A percentile compares a stretch with the other conserved stretches of the same genome.
Conservation (phyloP, 371 early-diverging fungal species). For the Mortierella sp. region DNA sequence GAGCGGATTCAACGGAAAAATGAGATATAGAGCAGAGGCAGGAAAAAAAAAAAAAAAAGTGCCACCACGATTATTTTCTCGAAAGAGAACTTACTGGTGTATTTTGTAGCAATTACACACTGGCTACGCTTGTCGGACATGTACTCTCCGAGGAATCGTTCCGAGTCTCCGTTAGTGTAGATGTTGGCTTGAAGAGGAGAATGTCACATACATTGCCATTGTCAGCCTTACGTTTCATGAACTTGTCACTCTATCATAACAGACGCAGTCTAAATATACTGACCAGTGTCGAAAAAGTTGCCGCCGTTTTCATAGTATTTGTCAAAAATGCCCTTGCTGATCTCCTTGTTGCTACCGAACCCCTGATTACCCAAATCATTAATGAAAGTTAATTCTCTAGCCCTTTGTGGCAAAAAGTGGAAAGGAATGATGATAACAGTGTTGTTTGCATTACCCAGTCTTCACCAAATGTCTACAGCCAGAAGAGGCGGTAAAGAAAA, state of each 20-base stretch:
- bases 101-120: constrained; percentile 61
- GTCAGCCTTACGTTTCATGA: neutral
- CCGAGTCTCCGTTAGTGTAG: constrained; percentile 57
- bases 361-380: constrained; percentile 21
- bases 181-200: constrained; percentile 45
- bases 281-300: constrained; percentile 58
- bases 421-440: no score
- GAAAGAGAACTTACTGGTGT: constrained; percentile 24
- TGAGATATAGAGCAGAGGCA: no score
- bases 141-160: constrained; percentile 57
- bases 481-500: neutral
- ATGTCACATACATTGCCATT: neutral
- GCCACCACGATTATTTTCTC: neutral
- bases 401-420: neutral
- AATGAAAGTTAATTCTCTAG: neutral
- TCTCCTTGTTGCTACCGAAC: constrained; percentile 38
- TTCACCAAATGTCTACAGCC: constrained; percentile 49
- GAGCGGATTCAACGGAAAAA: neutral
- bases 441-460: constrained; percentile 36
- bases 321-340: constrained; percentile 53
- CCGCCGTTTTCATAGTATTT: constrained; percentile 54
- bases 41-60: no score
- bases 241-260: neutral
- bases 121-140: constrained; percentile 54
- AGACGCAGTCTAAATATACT: neutral